phyloP scores from a whole-genome alignment of 2,329 filamentous ascomycete species.

The Lasiodiplodia hormozganensis region DNA sequence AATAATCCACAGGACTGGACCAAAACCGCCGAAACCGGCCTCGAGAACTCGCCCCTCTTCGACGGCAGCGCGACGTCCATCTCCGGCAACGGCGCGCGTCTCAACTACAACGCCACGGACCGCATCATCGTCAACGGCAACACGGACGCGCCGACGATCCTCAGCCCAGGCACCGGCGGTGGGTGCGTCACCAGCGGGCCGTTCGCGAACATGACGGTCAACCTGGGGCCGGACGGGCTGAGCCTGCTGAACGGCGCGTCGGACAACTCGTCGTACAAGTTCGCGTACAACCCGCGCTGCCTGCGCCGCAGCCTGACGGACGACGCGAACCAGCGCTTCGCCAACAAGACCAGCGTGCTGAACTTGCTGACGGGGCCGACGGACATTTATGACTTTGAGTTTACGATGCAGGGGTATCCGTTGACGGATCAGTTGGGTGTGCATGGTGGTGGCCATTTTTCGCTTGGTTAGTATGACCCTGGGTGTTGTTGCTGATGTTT shows the following conservation, averaged over 20 bases:
- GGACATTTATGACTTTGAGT: slow-evolving; percentile 45
- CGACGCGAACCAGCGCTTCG: slow-evolving; percentile 35
- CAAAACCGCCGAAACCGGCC: slow-evolving; percentile 20
- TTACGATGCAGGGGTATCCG: slow-evolving; percentile 47
- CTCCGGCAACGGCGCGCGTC: slow-evolving; percentile 52
- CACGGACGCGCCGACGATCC: slow-evolving; percentile 35
- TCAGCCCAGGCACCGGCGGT: slow-evolving; percentile 61
- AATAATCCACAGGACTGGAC: slow-evolving; percentile 47
- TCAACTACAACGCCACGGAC: not conserved
- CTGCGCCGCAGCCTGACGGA: slow-evolving; percentile 46
- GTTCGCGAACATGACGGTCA: slow-evolving; percentile 55
- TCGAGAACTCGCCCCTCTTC: slow-evolving; percentile 57
- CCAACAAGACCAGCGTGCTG: slow-evolving; percentile 37
- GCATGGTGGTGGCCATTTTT: slow-evolving; percentile 57
- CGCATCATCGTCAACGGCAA: slow-evolving; percentile 24
- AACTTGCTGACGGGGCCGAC: slow-evolving; percentile 36
- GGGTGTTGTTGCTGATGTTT: too few relatives aligned
- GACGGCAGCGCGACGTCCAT: slow-evolving; percentile 59
- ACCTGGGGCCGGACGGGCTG: slow-evolving; percentile 55
- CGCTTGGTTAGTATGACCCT: slow-evolving; percentile 43
- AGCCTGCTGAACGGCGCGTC: slow-evolving; percentile 36
- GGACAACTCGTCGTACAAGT: slow-evolving; percentile 22
- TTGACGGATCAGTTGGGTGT: slow-evolving; percentile 48
- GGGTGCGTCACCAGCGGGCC: slow-evolving; percentile 62
- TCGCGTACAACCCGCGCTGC: slow-evolving; percentile 48